Evolutionary conservation across 1,139 yeast genomes (phyloP).

Genomic region (Debaryomyces udenii): DNA sequence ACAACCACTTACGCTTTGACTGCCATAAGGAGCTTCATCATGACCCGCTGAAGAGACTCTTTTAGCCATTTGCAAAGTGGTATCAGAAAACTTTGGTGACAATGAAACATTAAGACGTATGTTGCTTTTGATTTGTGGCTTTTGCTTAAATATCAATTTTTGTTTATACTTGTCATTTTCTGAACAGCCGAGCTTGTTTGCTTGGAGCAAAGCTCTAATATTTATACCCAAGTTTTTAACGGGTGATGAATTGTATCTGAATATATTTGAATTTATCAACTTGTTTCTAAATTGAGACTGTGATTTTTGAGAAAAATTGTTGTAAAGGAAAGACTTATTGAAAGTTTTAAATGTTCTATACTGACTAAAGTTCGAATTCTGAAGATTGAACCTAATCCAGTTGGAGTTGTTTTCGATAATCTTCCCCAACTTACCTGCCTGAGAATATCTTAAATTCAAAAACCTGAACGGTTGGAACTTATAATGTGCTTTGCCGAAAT

Average conservation of each 20-base stretch:
- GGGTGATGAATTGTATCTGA: constrained; percentile 1
- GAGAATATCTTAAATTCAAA: constrained; percentile 1
- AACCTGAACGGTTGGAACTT: constrained; percentile 14
- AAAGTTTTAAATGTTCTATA: constrained; percentile 13
- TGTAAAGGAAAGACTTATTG: constrained; percentile 24
- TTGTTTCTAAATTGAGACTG: constrained; percentile 16
- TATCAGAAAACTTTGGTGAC: constrained; percentile 39
- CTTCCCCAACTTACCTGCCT: constrained; percentile 10
- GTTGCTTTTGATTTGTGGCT: constrained; percentile 6
- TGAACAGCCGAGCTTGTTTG: constrained; percentile 1
- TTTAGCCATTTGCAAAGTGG: constrained; percentile 41
- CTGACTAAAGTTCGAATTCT: constrained; percentile 6
- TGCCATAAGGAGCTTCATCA: constrained; percentile 20
- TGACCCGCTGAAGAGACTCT: constrained; percentile 31
- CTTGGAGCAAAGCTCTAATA: constrained; percentile 4
- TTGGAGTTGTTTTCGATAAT: constrained; percentile 6
- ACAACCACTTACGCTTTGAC: constrained; percentile 38
- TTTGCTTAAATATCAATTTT: constrained; percentile 1
- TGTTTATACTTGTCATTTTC: constrained; percentile 1
- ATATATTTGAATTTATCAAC: constrained; percentile 4
- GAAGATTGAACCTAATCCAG: constrained; percentile 11
- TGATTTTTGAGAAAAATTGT: constrained; percentile 29
- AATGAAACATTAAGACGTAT: constrained; percentile 31
- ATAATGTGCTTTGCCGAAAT: constrained; percentile 8
- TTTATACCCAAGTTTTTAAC: constrained; percentile 3